Conservation (phyloP, 2,329 filamentous ascomycete species). For the Neonectria neomacrospora region DNA sequence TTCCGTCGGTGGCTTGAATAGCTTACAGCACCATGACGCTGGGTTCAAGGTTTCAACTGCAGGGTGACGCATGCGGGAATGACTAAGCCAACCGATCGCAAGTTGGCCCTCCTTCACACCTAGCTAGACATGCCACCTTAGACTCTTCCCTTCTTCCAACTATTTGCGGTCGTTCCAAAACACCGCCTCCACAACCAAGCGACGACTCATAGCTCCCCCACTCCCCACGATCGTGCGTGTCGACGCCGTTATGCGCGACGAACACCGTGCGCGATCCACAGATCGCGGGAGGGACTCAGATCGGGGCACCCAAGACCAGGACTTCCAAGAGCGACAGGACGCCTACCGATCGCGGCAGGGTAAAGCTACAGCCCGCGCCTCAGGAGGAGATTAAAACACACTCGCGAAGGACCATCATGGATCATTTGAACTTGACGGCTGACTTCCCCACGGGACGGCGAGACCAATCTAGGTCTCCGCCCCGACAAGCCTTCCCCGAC, state of each 20-base stretch:
- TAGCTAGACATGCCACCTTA: conserved; percentile 6
- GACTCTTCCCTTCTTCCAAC: neutral
- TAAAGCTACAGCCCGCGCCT: conserved; percentile 55
- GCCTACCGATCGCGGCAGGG: conserved; percentile 62
- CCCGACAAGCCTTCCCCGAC: conserved; percentile 53
- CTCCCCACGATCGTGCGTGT: conserved; percentile 31
- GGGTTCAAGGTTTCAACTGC: neutral
- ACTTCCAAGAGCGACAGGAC: conserved; percentile 48
- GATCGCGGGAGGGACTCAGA: conserved; percentile 45
- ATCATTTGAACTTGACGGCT: conserved; percentile 53
- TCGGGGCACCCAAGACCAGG: conserved; percentile 38
- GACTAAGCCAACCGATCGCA: conserved; percentile 19
- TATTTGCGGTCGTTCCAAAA: neutral
- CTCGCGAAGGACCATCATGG: conserved; percentile 43
- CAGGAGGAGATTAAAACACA: conserved; percentile 37
- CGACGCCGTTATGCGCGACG: conserved; percentile 57
- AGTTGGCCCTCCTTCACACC: neutral
- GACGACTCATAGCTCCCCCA: neutral
- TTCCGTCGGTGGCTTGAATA: neutral
- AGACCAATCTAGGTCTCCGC: conserved; percentile 58
- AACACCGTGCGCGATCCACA: conserved; percentile 49
- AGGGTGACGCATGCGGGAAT: neutral
- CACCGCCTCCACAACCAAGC: neutral
- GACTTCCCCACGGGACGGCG: conserved; percentile 58
- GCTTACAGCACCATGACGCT: neutral